Evolutionary conservation across 2,329 filamentous ascomycete species (phyloP).

Genomic region (Colletotrichum echinochloae): DNA sequence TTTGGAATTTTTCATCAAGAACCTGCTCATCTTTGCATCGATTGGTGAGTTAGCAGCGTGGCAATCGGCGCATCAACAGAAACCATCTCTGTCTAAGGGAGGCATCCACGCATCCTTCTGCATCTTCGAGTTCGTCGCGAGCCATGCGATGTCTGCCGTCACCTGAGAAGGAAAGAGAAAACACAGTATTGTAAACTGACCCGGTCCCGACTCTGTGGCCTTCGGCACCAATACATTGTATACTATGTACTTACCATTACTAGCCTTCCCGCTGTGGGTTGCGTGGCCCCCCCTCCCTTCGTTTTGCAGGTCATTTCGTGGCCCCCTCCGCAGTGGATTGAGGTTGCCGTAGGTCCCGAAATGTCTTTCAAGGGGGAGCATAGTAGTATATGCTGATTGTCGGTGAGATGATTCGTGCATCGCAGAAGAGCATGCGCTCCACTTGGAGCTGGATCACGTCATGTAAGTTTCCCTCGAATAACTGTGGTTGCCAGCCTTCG

Average conservation of each 20-base stretch:
- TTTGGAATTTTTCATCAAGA: not conserved
- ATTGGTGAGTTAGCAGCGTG: not conserved
- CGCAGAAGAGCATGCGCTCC: not conserved
- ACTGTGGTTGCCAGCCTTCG: not conserved
- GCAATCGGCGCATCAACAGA: not conserved
- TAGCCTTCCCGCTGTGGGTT: slow-evolving; percentile 3
- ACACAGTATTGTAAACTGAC: not conserved
- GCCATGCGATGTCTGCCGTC: not conserved
- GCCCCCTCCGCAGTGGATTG: not conserved
- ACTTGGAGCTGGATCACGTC: not conserved
- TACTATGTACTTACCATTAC: too few relatives aligned
- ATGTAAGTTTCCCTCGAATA: not conserved
- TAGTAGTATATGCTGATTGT: not conserved
- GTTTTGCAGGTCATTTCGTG: slow-evolving; percentile 31
- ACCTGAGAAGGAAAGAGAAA: not conserved
- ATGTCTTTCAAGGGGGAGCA: too few relatives aligned
- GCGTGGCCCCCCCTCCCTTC: slow-evolving; percentile 11
- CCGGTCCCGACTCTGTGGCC: slow-evolving; percentile 6
- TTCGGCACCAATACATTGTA: not conserved
- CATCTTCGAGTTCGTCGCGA: not conserved
- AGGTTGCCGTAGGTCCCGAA: not conserved
- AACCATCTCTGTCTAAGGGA: not conserved
- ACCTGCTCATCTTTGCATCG: not conserved
- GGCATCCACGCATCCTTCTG: too few relatives aligned
- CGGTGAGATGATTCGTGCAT: not conserved